A percentile compares a stretch with the other conserved stretches of the same genome.
Evolutionary conservation across 208 protist species (phyloP).

Genomic region (Trypanosoma brucei): DNA sequence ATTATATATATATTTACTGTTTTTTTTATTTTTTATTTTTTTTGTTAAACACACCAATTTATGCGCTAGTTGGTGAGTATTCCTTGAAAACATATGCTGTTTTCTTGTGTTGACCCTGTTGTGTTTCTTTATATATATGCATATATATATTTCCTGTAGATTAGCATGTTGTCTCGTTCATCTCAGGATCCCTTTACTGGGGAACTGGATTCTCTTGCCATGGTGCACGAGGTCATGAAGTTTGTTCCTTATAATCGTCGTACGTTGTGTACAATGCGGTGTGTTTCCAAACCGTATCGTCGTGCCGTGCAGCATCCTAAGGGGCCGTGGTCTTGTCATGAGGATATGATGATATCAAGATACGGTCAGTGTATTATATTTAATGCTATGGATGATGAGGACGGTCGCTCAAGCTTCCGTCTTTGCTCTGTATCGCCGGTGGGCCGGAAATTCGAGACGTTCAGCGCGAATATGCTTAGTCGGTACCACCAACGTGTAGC

Average conservation of each 20-base stretch:
- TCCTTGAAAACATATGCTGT: no score
- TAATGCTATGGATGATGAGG: slow-evolving; percentile 65
- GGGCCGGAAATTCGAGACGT: slow-evolving; percentile 68
- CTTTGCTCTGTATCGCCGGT: slow-evolving; percentile 71
- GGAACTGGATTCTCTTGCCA: slow-evolving; percentile 44
- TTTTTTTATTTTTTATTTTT: slow-evolving; percentile 6
- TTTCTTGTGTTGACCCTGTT: neutral
- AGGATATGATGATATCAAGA: slow-evolving; percentile 76
- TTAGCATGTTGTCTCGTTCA: slow-evolving; percentile 16
- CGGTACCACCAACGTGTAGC: slow-evolving; percentile 65
- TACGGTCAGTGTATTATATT: slow-evolving; percentile 79
- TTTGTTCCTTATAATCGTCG: slow-evolving; percentile 86
- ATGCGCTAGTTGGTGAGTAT: no score
- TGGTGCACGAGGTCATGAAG: slow-evolving; percentile 66
- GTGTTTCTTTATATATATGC: neutral
- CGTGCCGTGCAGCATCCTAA: slow-evolving; percentile 63
- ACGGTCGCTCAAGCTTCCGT: slow-evolving; percentile 54
- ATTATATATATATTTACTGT: neutral
- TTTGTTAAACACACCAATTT: neutral
- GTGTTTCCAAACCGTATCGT: slow-evolving; percentile 72
- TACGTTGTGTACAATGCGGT: slow-evolving; percentile 72
- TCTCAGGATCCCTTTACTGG: slow-evolving; percentile 43
- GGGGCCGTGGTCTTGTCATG: slow-evolving; percentile 57
- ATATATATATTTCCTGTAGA: neutral
- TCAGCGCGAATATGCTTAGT: slow-evolving; percentile 57